These are phyloP conservation scores for Botrytis aclada DNA, from an alignment of 2,329 filamentous ascomycete genomes.

Conservation along the genomic window DNA sequence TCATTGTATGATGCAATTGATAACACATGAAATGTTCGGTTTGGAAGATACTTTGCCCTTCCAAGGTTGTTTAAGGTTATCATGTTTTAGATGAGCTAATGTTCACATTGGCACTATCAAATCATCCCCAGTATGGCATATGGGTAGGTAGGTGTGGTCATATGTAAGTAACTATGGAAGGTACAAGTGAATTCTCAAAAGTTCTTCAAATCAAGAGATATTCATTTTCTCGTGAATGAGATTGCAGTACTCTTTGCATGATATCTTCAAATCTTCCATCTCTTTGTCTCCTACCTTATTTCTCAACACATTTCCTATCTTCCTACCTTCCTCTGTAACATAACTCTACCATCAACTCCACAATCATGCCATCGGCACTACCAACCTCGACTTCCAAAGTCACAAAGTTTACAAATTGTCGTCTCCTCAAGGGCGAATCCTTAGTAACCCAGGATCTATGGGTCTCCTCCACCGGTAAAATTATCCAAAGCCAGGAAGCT, in stretches of 20 bases:
- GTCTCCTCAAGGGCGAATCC: conserved; percentile 62
- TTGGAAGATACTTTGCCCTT: neutral
- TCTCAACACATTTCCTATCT: neutral
- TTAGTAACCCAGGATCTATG: conserved; percentile 80
- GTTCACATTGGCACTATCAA: neutral
- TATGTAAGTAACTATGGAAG: neutral
- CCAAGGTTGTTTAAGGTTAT: neutral
- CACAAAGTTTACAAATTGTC: conserved; percentile 88
- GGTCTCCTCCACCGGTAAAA: conserved; percentile 84
- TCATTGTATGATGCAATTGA: neutral
- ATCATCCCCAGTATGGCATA: neutral
- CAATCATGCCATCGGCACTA: conserved; percentile 42
- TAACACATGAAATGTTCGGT: neutral
- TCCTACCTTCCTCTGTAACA: neutral
- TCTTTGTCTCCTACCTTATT: conserved; percentile 1
- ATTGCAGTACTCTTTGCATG: neutral
- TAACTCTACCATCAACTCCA: conserved; percentile 21
- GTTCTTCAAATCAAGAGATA: neutral
- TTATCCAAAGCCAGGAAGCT: conserved; percentile 65
- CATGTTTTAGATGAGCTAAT: neutral
- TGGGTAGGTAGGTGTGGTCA: neutral
- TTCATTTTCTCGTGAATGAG: conserved; percentile 6
- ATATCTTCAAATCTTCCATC: neutral
- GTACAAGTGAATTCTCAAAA: neutral
- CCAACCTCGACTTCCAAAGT: conserved; percentile 50